phyloP scores from a whole-genome alignment of 2,329 filamentous ascomycete species.

The Moelleriella libera region DNA sequence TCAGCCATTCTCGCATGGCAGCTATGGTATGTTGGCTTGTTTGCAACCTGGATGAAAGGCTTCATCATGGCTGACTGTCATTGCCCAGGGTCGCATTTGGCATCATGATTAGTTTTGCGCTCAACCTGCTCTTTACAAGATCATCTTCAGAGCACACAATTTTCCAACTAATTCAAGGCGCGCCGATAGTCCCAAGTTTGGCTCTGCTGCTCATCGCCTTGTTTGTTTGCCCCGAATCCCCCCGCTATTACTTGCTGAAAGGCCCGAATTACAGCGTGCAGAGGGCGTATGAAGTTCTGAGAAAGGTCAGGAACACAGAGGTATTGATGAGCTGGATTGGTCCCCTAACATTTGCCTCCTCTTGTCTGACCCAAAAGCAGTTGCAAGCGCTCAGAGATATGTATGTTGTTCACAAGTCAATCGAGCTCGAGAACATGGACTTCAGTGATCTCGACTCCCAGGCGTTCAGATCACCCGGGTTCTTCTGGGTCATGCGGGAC shows the following conservation, averaged over 20 bases:
- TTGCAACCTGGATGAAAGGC: neutral
- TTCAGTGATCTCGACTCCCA: slow-evolving; percentile 9
- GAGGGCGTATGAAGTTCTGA: slow-evolving; percentile 20
- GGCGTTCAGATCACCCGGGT: slow-evolving; percentile 11
- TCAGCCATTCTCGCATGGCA: slow-evolving; percentile 33
- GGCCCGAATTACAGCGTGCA: slow-evolving; percentile 20
- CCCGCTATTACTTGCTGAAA: slow-evolving; percentile 25
- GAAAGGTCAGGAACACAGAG: slow-evolving; percentile 22
- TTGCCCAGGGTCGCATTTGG: slow-evolving; percentile 17
- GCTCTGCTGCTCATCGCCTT: slow-evolving; percentile 17
- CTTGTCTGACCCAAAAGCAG: slow-evolving; percentile 7
- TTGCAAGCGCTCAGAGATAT: slow-evolving; percentile 26
- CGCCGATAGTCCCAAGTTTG: slow-evolving; percentile 22
- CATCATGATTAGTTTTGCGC: slow-evolving; percentile 19
- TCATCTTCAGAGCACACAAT: slow-evolving; percentile 6
- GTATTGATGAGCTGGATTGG: slow-evolving; percentile 1
- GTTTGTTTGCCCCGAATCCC: slow-evolving; percentile 26
- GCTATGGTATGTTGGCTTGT: slow-evolving; percentile 16
- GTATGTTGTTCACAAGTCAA: slow-evolving; percentile 22
- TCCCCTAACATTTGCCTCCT: neutral
- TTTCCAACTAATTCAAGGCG: slow-evolving; percentile 20
- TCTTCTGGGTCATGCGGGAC: slow-evolving; percentile 13
- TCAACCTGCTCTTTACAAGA: slow-evolving; percentile 22
- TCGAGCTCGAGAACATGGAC: slow-evolving; percentile 14
- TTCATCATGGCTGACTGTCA: neutral